phyloP scores from a whole-genome alignment of 106 monocot genomes.

The Acorus gramineus region DNA sequence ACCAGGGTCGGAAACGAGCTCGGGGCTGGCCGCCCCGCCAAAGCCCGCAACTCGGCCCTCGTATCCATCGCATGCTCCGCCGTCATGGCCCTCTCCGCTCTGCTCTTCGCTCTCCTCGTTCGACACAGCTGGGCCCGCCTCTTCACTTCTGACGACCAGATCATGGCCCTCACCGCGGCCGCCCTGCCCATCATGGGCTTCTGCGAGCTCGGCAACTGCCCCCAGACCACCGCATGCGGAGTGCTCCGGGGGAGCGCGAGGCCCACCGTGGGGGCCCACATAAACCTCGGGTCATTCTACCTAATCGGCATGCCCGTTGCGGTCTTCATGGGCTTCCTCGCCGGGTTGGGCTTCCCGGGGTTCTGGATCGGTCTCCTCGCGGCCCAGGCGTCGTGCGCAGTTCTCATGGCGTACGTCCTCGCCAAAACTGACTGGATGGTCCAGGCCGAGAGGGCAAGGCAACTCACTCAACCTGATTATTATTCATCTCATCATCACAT shows the following conservation, averaged over 20 bases:
- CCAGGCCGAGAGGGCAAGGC: slow-evolving; percentile 44
- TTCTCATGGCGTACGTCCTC: slow-evolving; percentile 38
- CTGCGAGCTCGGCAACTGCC: slow-evolving; percentile 96
- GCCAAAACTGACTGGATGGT: slow-evolving; percentile 47
- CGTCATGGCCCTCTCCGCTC: slow-evolving; percentile 37
- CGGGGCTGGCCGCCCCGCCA: slow-evolving; percentile 45
- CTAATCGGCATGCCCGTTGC: slow-evolving; percentile 77
- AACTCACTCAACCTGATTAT: slow-evolving; percentile 35
- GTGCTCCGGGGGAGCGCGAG: slow-evolving; percentile 78
- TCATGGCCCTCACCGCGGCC: slow-evolving; percentile 59
- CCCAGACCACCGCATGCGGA: slow-evolving; percentile 89
- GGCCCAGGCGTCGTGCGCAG: slow-evolving; percentile 63
- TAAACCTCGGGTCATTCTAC: slow-evolving; percentile 83
- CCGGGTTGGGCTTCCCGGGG: slow-evolving; percentile 62
- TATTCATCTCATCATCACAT: neutral
- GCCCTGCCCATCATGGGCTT: slow-evolving; percentile 78
- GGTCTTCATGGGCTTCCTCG: slow-evolving; percentile 34
- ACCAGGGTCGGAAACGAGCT: slow-evolving; percentile 78
- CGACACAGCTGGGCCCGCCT: slow-evolving; percentile 62
- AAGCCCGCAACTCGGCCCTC: slow-evolving; percentile 33
- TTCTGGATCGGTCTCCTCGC: slow-evolving; percentile 78
- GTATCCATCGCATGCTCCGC: slow-evolving; percentile 31
- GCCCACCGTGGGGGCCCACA: slow-evolving; percentile 56
- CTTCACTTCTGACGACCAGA: slow-evolving; percentile 61
- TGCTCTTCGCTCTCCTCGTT: slow-evolving; percentile 46